A percentile compares a stretch with the other conserved stretches of the same genome.
phyloP scores from a whole-genome alignment of 1,284 basidiomycete species.

The Rhodofomes roseus region DNA sequence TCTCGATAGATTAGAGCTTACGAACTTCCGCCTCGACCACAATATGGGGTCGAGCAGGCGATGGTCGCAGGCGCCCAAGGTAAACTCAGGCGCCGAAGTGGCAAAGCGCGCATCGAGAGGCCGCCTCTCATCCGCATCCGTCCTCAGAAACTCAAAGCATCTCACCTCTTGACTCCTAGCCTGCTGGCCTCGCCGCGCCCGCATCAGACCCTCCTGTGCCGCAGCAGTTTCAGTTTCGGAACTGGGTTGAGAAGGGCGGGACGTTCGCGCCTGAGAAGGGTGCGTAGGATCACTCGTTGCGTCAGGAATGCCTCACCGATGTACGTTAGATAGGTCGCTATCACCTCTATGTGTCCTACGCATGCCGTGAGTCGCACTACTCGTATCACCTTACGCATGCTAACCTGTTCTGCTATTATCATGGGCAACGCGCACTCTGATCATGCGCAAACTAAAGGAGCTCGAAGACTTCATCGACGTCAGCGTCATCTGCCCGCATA shows the following conservation, averaged over 20 bases:
- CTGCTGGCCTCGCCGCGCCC: too few relatives aligned
- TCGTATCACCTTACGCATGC: too few relatives aligned
- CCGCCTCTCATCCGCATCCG: too few relatives aligned
- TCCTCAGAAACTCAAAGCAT: too few relatives aligned
- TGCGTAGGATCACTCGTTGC: slow-evolving; percentile 24
- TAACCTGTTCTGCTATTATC: slow-evolving; percentile 41
- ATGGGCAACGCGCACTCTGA: slow-evolving; percentile 92
- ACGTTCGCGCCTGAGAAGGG: slow-evolving; percentile 80
- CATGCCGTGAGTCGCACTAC: background rate
- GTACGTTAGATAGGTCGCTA: background rate
- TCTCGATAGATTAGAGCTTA: too few relatives aligned
- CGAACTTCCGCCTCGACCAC: too few relatives aligned
- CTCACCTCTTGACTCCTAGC: too few relatives aligned
- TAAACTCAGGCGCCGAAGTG: too few relatives aligned
- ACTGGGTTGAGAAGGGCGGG: slow-evolving; percentile 64
- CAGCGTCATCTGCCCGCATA: slow-evolving; percentile 54
- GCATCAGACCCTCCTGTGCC: too few relatives aligned
- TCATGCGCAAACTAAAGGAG: slow-evolving; percentile 88
- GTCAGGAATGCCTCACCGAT: background rate
- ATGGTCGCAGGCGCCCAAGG: too few relatives aligned
- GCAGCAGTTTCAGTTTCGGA: slow-evolving; percentile 76
- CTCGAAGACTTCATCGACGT: slow-evolving; percentile 53
- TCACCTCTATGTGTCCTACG: background rate
- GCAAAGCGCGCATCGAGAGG: too few relatives aligned
- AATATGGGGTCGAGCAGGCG: too few relatives aligned